Conservation (phyloP, 2,329 filamentous ascomycete genomes). For the Byssothecium circinans region DNA sequence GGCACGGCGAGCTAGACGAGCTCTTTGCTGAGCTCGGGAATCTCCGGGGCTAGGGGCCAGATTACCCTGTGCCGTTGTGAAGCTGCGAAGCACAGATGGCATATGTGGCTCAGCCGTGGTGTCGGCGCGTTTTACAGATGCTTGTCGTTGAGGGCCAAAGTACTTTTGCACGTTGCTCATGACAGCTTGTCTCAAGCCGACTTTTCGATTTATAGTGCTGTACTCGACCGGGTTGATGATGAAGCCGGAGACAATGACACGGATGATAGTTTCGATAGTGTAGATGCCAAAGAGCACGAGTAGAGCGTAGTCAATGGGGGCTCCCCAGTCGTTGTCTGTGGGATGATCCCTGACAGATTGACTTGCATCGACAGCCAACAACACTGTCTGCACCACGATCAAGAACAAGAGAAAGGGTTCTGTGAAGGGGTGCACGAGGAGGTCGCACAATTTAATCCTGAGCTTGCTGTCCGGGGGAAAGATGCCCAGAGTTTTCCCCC, state of each 20-base stretch:
- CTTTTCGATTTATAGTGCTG: conserved; percentile 80
- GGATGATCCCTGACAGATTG: conserved; percentile 67
- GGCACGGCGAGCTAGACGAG: conserved; percentile 84
- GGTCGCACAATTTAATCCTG: conserved; percentile 73
- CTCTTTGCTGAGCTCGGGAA: conserved; percentile 75
- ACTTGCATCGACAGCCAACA: conserved; percentile 83
- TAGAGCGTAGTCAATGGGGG: conserved; percentile 75
- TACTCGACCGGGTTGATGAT: conserved; percentile 89
- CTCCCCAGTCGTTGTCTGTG: conserved; percentile 67
- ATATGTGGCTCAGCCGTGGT: conserved; percentile 49
- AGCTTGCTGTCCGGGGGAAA: conserved; percentile 78
- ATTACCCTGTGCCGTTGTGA: conserved; percentile 69
- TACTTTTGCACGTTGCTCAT: conserved; percentile 74
- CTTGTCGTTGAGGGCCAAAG: conserved; percentile 79
- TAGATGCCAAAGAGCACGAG: conserved; percentile 85
- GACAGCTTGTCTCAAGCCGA: conserved; percentile 73
- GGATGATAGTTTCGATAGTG: conserved; percentile 78
- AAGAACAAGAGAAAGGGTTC: conserved; percentile 85
- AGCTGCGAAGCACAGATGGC: conserved; percentile 71
- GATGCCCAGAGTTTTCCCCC: conserved; percentile 81
- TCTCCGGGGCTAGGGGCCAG: conserved; percentile 58
- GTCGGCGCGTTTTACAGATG: conserved; percentile 60
- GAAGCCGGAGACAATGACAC: conserved; percentile 90
- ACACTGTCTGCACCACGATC: conserved; percentile 82
- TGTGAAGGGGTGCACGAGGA: conserved; percentile 82